Evolutionary conservation across 208 protist species (phyloP).

Genomic region (Vickermania spadyakhi): DNA sequence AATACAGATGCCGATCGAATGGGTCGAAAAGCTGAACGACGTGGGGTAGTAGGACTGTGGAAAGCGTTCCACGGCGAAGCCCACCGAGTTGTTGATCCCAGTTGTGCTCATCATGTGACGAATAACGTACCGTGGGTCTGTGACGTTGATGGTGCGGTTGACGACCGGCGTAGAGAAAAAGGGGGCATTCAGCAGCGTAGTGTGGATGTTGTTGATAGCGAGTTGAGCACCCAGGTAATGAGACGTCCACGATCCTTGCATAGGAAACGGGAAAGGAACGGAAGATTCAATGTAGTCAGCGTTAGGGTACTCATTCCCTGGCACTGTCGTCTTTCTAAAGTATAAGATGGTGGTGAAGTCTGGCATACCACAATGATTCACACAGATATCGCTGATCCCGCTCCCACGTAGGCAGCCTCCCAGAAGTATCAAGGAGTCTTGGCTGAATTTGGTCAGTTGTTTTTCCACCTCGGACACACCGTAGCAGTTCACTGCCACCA

Average conservation of each 20-base stretch:
- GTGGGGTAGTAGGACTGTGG: neutral
- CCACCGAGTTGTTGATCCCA: neutral
- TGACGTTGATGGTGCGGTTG: neutral
- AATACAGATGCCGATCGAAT: slow-evolving; percentile 1
- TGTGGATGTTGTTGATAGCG: neutral
- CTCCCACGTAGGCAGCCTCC: neutral
- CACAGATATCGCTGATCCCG: neutral
- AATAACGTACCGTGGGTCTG: neutral
- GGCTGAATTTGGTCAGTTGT: neutral
- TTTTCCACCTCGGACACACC: neutral
- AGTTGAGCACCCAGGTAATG: slow-evolving; percentile 3
- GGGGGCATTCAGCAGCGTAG: neutral
- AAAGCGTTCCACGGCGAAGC: neutral
- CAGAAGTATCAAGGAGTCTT: neutral
- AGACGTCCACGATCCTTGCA: neutral
- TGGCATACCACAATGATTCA: neutral
- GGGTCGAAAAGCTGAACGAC: neutral
- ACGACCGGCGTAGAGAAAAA: slow-evolving; percentile 4
- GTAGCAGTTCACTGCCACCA: neutral
- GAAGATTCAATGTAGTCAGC: neutral
- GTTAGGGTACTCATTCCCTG: neutral
- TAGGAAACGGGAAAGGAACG: neutral
- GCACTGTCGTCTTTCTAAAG: neutral
- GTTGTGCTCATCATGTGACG: neutral
- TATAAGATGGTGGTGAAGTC: neutral